Percentiles rank a stretch among this genome's conserved stretches.
phyloP scores from a whole-genome alignment of 129 eudicot genomes.

The Helianthus tuberosus region DNA sequence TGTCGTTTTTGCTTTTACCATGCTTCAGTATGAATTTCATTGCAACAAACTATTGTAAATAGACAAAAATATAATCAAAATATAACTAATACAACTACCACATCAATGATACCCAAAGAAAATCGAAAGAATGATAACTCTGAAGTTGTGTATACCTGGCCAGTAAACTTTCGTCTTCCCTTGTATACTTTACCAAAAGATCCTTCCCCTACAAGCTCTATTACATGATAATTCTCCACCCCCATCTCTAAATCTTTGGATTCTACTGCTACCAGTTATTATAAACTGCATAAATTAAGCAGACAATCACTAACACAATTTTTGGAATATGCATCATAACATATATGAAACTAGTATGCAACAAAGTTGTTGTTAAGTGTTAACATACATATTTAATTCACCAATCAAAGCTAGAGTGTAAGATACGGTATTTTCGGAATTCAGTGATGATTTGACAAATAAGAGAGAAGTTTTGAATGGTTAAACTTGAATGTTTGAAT shows the following conservation, averaged over 20 bases:
- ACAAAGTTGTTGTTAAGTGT: no score
- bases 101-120: neutral
- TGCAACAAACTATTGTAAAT: conserved; percentile 75
- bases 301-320: no score
- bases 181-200: conserved; percentile 96
- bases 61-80: neutral
- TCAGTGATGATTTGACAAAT: no score
- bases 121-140: neutral
- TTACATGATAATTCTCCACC: conserved; percentile 87
- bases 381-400: no score
- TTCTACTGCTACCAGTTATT: conserved; percentile 4
- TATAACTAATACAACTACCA: neutral
- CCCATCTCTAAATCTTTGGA: conserved; percentile 52
- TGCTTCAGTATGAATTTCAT: conserved; percentile 95
- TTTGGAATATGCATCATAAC: no score
- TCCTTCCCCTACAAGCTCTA: conserved; percentile 96
- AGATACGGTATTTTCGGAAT: no score
- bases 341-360: no score
- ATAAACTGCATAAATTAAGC: neutral
- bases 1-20: conserved; percentile 93
- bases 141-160: conserved; percentile 55
- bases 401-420: no score
- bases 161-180: conserved; percentile 87
- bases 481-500: no score
- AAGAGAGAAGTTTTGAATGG: no score